A percentile compares a stretch with the other conserved stretches of the same genome.
phyloP scores from a whole-genome alignment of 2,329 filamentous ascomycete species.

The Verruconis gallopava region DNA sequence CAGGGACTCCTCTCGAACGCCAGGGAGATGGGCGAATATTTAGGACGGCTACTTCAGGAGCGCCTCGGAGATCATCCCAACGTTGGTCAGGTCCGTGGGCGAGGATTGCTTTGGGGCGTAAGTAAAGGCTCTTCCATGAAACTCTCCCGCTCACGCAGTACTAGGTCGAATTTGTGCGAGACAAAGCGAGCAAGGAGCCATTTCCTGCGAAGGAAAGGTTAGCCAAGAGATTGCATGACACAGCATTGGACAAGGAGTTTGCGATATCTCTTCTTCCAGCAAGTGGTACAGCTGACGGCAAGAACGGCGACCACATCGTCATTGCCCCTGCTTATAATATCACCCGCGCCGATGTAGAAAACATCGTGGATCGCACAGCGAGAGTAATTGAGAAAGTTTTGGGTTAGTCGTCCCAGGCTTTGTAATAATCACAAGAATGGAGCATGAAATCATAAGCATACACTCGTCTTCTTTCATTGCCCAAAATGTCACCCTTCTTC shows the following conservation, averaged over 20 bases:
- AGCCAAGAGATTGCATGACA: slow-evolving; percentile 22
- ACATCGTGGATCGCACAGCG: slow-evolving; percentile 10
- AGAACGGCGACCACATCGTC: slow-evolving; percentile 8
- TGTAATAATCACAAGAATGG: too few species aligned
- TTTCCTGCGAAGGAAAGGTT: slow-evolving; percentile 24
- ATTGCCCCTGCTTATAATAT: slow-evolving; percentile 8
- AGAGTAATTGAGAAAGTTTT: too few species aligned
- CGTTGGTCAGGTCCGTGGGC: slow-evolving; percentile 32
- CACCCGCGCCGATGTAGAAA: slow-evolving; percentile 4
- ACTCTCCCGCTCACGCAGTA: too few species aligned
- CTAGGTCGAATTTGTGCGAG: slow-evolving; percentile 36
- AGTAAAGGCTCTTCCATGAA: too few species aligned
- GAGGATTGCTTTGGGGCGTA: slow-evolving; percentile 34
- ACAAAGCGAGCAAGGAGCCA: slow-evolving; percentile 24
- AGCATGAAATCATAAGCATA: too few species aligned
- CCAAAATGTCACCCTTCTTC: too few species aligned
- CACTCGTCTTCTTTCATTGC: too few species aligned
- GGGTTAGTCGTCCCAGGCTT: too few species aligned
- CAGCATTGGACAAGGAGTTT: slow-evolving; percentile 23
- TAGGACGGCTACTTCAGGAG: slow-evolving; percentile 20
- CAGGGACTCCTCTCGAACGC: slow-evolving; percentile 26
- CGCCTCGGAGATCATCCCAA: slow-evolving; percentile 23
- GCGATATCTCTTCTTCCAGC: slow-evolving; percentile 15
- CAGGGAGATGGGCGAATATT: slow-evolving; percentile 18
- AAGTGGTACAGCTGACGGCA: slow-evolving; percentile 9